Percentiles rank a stretch among this genome's conserved stretches.
Evolutionary conservation across 257 asterid genomes (phyloP).

Genomic region (Lavandula angustifolia): DNA sequence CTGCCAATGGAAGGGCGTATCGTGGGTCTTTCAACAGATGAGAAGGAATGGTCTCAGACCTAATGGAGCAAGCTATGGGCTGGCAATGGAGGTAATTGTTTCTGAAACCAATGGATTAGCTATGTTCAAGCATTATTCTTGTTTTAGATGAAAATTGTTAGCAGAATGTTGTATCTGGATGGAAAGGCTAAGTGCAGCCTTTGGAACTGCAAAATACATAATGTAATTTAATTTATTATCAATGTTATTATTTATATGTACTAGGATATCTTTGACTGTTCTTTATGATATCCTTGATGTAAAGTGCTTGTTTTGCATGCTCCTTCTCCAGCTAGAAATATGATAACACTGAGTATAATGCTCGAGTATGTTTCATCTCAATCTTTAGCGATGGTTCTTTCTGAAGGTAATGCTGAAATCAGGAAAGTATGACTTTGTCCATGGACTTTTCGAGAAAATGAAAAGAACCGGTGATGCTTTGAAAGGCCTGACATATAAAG

Average conservation of each 20-base stretch:
- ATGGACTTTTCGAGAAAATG: slow-evolving; percentile 69
- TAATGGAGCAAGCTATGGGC: slow-evolving; percentile 92
- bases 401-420: slow-evolving; percentile 90
- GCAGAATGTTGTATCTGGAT: slow-evolving; percentile 16
- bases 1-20: slow-evolving; percentile 94
- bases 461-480: slow-evolving; percentile 80
- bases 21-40: slow-evolving; percentile 91
- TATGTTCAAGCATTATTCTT: slow-evolving; percentile 20
- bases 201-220: background rate
- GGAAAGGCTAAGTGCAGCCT: slow-evolving; percentile 11
- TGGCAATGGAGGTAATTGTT: slow-evolving; percentile 87
- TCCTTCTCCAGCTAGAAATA: background rate
- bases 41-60: slow-evolving; percentile 78
- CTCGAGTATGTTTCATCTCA: slow-evolving; percentile 26
- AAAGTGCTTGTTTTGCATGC: background rate
- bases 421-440: slow-evolving; percentile 72
- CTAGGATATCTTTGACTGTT: slow-evolving; percentile 6
- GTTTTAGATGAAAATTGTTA: slow-evolving; percentile 1
- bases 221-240: background rate
- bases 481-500: slow-evolving; percentile 83
- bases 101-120: slow-evolving; percentile 11
- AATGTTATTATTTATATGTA: background rate
- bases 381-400: slow-evolving; percentile 41
- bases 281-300: slow-evolving; percentile 2
- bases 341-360: slow-evolving; percentile 27